phyloP scores from a whole-genome alignment of 2,329 filamentous ascomycete species.

The Teratosphaeriaceae sp. region DNA sequence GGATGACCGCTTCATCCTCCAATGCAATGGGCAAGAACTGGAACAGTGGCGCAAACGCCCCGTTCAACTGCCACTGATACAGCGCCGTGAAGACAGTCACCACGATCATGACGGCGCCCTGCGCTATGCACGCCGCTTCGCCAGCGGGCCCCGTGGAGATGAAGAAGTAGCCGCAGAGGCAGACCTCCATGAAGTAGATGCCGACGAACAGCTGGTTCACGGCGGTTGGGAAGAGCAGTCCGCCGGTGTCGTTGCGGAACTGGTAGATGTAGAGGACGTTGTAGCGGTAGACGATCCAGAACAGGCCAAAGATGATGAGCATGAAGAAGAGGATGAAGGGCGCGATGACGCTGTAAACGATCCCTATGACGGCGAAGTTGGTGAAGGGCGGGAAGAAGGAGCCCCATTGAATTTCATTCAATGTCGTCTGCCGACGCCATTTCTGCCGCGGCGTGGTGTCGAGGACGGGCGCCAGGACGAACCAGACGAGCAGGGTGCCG shows the following conservation, averaged over 20 bases:
- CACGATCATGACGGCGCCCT: constrained; percentile 81
- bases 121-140: constrained; percentile 57
- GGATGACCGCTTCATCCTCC: constrained; percentile 88
- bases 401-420: constrained; percentile 80
- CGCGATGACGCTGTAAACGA: constrained; percentile 79
- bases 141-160: constrained; percentile 53
- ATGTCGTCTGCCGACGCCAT: constrained; percentile 73
- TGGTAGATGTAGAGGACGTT: constrained; percentile 92
- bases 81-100: constrained; percentile 61
- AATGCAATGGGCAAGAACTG: constrained; percentile 89
- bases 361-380: constrained; percentile 86
- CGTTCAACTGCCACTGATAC: constrained; percentile 76
- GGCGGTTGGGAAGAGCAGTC: constrained; percentile 81
- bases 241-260: constrained; percentile 85
- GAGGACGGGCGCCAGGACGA: constrained; percentile 68
- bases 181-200: constrained; percentile 89
- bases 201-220: constrained; percentile 96
- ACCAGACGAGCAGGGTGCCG: constrained; percentile 72
- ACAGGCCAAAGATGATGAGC: constrained; percentile 80
- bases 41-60: constrained; percentile 76
- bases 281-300: constrained; percentile 96
- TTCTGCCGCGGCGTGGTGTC: constrained; percentile 80
- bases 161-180: constrained; percentile 84
- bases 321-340: constrained; percentile 91
- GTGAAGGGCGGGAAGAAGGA: constrained; percentile 85